phyloP scores from a whole-genome alignment of 345 rosid species.

The Lepidium sativum region DNA sequence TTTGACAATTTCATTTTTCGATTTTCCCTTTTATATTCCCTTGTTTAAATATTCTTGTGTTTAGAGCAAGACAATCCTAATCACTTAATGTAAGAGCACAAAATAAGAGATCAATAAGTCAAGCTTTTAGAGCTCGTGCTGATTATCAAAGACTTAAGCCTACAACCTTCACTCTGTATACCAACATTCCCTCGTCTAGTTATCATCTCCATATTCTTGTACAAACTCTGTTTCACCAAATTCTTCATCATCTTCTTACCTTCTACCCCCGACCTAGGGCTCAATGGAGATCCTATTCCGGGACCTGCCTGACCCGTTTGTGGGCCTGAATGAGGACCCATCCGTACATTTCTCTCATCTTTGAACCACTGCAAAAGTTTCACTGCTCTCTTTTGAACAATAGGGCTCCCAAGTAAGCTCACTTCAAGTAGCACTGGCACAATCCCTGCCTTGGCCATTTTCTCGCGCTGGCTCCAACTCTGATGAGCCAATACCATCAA shows the following conservation, averaged over 20 bases:
- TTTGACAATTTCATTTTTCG: not conserved
- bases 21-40: not conserved
- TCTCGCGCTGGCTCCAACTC: constrained; percentile 52
- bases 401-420: constrained; percentile 54
- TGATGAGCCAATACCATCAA: constrained; percentile 86
- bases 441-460: constrained; percentile 76
- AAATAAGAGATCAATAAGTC: constrained; percentile 40
- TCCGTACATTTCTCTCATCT: constrained; percentile 64
- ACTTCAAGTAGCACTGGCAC: constrained; percentile 68
- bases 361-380: constrained; percentile 89
- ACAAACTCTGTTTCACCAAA: constrained; percentile 76
- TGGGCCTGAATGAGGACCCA: constrained; percentile 98
- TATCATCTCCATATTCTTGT: constrained; percentile 86
- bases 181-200: constrained; percentile 51
- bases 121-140: constrained; percentile 92
- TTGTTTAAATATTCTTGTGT: not conserved
- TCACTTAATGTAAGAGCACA: not conserved
- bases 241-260: constrained; percentile 73
- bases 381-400: constrained; percentile 80
- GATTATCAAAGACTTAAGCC: constrained; percentile 54
- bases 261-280: constrained; percentile 42
- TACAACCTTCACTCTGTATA: constrained; percentile 30
- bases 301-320: constrained; percentile 41
- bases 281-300: constrained; percentile 49
- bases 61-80: constrained; percentile 10